Base-by-base conservation (phyloP, 257 asterid genomes). In the Euphrasia confusa region DNA sequence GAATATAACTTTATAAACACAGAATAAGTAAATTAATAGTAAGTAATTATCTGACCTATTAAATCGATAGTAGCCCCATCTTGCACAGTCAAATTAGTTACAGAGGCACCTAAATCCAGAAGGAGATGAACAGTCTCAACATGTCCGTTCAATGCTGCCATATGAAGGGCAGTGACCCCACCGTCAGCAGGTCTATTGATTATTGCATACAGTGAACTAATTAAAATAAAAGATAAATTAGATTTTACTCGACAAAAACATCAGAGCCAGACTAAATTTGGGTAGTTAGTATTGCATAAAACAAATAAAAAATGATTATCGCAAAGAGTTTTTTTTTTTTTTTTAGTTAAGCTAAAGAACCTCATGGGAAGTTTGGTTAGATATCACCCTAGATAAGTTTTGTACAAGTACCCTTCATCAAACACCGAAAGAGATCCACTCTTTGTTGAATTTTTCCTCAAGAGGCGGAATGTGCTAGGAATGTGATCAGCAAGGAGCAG, bases 101-200 rank as follows among this genome's bases (percentile, higher is more conserved):
- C 79, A 7, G 95, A 82, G 63, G 95, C 95, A 55, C 94, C 94
- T 60, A 89, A 73, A 69, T 84, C 95, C 66, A 89, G 76, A 65
- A 89, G 87, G 59, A 89, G 78, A 55, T 79, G 95, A 64, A 89
- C 85, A 0, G 89, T 69, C 71, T 86, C 95, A 64, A 58, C 74
- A 59, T 89, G 94, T 37, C 97, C 95, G 40, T 89, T 89, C 61
- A 89, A 66, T 4, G 95, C 87, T 69, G 97, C 87, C 97, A 86
- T 89, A 77, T 89, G 97, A 72, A 89, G 91, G 71, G 97, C 89
- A 18, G 94, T 86, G 49, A 89, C 77, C 21, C 97, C 94, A 32
- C 97, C 97, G 76, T 86, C 97, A 58, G 94, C 94, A 32, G 94
- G 79, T 72, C 80, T 80, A 50, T 82, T 84, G 76, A 89, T 74